Evolutionary conservation across 768 basidiomycete genomes (phyloP), one percentile per base, ranked within the genome.

Genomic region (Auricularia cornea): DNA sequence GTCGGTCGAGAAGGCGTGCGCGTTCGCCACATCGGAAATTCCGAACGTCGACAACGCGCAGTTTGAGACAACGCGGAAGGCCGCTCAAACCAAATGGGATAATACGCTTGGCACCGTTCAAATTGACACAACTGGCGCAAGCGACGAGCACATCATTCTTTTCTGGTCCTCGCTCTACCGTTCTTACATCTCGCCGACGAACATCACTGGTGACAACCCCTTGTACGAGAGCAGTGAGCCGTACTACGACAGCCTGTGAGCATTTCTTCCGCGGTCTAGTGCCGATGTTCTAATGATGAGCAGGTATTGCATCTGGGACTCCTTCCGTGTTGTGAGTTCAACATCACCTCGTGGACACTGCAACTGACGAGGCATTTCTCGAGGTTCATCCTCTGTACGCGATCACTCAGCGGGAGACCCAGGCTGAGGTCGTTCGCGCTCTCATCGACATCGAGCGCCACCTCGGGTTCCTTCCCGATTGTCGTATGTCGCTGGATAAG

Each of bases 151-250:
- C 18, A 33, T 59, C 6, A 32, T 29, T 16, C 30, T 57, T 14
- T 63, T 63, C 56, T 63, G 52, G 31, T 59, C 54, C 8, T 63
- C 62, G 30, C 40, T 71, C 16, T 71, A 88, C 66, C 69, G 86
- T 59, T 84, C 81, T 0, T 85, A 87, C 68, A 82, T 87, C 56
- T 79, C 81, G 2, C 86, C 86, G 11, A 70, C 63, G 1, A 71
- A 71, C 40, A 62, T 70, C 31, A 71, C 70, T 2, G 70, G 70
- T 29, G 70, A 71, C 61, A 71, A 71, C 59, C 70, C 70, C 48
- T 63, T 68, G 20, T 71, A 69, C 68, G 62, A 63, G 18, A 69
- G 70, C 16, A 65, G 31, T 2, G 70, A 71, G 48, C 70, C 70
- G 41, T 71, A 63, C 62, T 71, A 60, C 29, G 70, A 71, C 61